Base-by-base conservation (phyloP, 495 filamentous ascomycete genomes). In the Aspergillus leporis region DNA sequence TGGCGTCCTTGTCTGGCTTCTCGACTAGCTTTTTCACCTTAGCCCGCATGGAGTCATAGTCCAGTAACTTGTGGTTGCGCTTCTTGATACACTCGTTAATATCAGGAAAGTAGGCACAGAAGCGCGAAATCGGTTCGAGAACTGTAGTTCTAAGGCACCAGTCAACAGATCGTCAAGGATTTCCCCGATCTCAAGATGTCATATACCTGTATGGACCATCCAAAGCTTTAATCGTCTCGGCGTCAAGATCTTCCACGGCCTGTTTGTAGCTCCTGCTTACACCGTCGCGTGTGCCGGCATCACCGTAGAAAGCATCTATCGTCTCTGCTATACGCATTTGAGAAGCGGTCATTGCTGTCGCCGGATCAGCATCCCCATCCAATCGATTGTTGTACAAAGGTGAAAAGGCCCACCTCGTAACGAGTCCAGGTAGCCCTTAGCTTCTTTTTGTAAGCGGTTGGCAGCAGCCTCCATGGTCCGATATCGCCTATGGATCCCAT, bases 81-180 rank as follows among this genome's bases (percentile, higher is more conserved):
- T 98, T 98, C 75, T 97, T 98, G 73, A 98, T 98, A 71, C 95
- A 98, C 77, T 96, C 92, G 73, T 98, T 98, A 62, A 98, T 93
- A 70, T 98, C 94, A 5, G 95, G 95, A 76, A 98, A 98, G 78
- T 98, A 98, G 55, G 92, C 91, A 72, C 94, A 98, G 78, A 98
- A 98, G 48, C 91, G 83, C 58, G 86, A 86, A 66, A 98, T 98
- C 25, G 94, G 94, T 57, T 98, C 94, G 8, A 98, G 80, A 22
- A 98, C 94, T 2, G 93, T 97, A 18, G 90, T 90, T 62, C 91
- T 91, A 63, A 47, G 46, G 30, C 7, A 32, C 23, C 25, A 9
- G 46, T 14, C 0, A 21, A 9, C 23, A 16, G n/a, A 9, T 16
- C 12, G 22, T 31, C 25, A 30, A 13, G 16, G 14, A 22, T 32